phyloP scores from a whole-genome alignment of 169 alveolate species.

The Miamiensis avidus region DNA sequence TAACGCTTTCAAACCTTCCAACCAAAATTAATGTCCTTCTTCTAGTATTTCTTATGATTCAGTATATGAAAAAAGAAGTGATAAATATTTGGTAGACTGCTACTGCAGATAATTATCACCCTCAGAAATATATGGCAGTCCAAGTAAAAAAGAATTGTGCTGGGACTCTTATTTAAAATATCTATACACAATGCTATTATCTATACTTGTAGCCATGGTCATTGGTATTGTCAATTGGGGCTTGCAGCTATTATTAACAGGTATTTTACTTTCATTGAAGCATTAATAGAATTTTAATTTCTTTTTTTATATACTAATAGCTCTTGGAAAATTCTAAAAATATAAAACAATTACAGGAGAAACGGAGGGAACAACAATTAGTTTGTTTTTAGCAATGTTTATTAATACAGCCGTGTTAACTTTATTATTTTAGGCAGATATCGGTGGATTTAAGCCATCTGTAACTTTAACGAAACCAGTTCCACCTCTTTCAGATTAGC shows the following conservation, averaged over 20 bases:
- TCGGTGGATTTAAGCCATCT: background rate
- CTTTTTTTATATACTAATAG: conserved; percentile 10
- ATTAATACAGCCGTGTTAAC: conserved; percentile 46
- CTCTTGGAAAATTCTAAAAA: conserved; percentile 23
- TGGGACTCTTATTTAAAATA: too few species aligned
- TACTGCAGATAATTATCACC: too few species aligned
- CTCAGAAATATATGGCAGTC: too few species aligned
- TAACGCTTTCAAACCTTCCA: conserved; percentile 25
- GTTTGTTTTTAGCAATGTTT: conserved; percentile 25
- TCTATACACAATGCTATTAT: too few species aligned
- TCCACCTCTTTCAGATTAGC: background rate
- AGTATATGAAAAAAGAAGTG: conserved; percentile 6
- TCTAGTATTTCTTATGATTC: background rate
- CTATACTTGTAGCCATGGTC: background rate
- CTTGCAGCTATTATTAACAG: background rate
- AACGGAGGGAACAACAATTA: conserved; percentile 13
- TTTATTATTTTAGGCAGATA: conserved; percentile 10
- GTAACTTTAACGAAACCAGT: background rate
- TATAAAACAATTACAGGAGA: conserved; percentile 28
- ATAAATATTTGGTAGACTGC: background rate
- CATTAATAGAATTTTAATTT: conserved; percentile 28
- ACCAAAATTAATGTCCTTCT: conserved; percentile 18
- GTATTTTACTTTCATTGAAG: conserved; percentile 18
- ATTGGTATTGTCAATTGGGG: conserved; percentile 10
- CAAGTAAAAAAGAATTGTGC: too few species aligned